Evolutionary conservation across 192 early-diverging fungal genomes (phyloP), one percentile per base, ranked within the genome.

Genomic region (Linnemannia zychae): DNA sequence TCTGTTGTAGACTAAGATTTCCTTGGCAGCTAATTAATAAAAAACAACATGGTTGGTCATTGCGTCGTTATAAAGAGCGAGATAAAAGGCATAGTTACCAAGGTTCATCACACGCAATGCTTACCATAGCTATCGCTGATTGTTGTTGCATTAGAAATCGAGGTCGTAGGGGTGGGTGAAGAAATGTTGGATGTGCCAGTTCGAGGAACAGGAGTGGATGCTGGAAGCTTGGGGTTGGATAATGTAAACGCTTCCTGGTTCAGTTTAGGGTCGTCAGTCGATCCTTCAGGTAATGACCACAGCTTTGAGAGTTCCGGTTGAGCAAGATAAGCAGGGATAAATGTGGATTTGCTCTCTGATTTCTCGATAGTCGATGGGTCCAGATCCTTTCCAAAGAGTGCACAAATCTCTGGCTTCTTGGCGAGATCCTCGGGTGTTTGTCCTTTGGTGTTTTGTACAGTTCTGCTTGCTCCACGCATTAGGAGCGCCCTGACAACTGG

Each of bases 271-370:
- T 84, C 86, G n/a, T 90, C 90, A 3, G 89, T 79, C 24, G 88
- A 89, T 37, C 89, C 91, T 5, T 93, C 93, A 1, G 94, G 94
- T 65, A 92, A 72, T 20, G 89, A 89, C 94, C 94, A 95, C 0
- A 91, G 84, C 78, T 94, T 94, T 37, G 89, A 87, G n/a, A 95
- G 87, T 37, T 95, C 93, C 0, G 94, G 94, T 18, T 94, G 87
- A 33, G 87, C 80, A 38, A 95, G 78, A 57, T 95, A 95, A 38
- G 90, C 91, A 44, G 94, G 93, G 3, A 92, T 80, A 76, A 95
- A 92, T 18, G 85, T 60, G 36, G 87, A 76, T 28, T 70, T 78
- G 37, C 33, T 66, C 15, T 40, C 46, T 5, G 28, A 52, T 20
- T 70, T 37, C 2, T 70, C 78, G 15, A 72, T 60, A n/a, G 20